These are phyloP conservation scores for Jaapia argillacea DNA, from an alignment of 768 basidiomycete genomes.

Conservation along the genomic window DNA sequence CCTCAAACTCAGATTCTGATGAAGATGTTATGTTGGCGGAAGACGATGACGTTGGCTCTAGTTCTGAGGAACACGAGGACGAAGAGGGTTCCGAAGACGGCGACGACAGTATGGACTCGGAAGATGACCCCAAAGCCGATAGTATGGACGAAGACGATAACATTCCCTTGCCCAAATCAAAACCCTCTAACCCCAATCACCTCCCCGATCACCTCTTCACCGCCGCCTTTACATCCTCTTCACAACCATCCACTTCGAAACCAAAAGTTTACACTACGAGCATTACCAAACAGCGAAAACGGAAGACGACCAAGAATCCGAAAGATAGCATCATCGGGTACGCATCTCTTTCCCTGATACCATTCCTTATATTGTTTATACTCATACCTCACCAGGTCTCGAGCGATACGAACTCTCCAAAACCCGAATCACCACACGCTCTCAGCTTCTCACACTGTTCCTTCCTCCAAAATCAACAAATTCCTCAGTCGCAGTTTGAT, in stretches of 20 bases:
- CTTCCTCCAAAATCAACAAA: slow-evolving; percentile 36
- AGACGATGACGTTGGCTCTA: slow-evolving; percentile 1
- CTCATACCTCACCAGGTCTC: no score
- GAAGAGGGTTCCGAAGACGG: slow-evolving; percentile 11
- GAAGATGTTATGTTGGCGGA: slow-evolving; percentile 1
- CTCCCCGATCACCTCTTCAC: slow-evolving; percentile 60
- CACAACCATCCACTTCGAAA: slow-evolving; percentile 5
- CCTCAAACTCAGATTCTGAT: no score
- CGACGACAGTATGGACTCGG: slow-evolving; percentile 5
- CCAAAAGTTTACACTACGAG: slow-evolving; percentile 10
- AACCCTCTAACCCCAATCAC: slow-evolving; percentile 28
- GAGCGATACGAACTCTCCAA: slow-evolving; percentile 40
- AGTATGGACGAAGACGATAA: slow-evolving; percentile 7
- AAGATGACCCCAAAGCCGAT: slow-evolving; percentile 14
- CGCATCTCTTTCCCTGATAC: slow-evolving; percentile 10
- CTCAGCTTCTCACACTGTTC: slow-evolving; percentile 31
- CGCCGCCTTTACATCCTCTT: slow-evolving; percentile 36
- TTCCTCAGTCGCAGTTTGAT: slow-evolving; percentile 45
- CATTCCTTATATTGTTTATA: slow-evolving; percentile 2
- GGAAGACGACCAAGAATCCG: slow-evolving; percentile 15
- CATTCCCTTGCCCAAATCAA: slow-evolving; percentile 2
- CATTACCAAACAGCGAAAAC: slow-evolving; percentile 13
- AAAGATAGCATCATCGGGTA: slow-evolving; percentile 54
- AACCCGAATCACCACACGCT: slow-evolving; percentile 14
- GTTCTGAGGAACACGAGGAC: slow-evolving; percentile 14